Evolutionary conservation across 1,139 yeast genomes (phyloP).

Genomic region (Scheffersomyces titani): DNA sequence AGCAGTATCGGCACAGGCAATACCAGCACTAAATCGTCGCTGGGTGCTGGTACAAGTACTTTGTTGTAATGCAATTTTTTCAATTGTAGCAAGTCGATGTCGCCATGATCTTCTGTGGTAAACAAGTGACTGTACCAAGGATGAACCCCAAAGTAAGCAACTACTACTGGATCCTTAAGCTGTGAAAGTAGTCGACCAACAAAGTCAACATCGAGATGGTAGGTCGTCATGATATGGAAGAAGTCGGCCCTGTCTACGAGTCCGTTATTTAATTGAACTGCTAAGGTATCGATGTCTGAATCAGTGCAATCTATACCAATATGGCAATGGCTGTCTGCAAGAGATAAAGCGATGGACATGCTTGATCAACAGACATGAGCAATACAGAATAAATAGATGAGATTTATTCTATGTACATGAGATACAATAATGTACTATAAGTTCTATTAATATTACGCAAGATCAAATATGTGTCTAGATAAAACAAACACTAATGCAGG

Average conservation of each 20-base stretch:
- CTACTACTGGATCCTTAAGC: conserved; percentile 27
- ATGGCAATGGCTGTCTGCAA: conserved; percentile 19
- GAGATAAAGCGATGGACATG: neutral
- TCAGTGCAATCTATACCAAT: conserved; percentile 9
- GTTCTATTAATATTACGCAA: neutral
- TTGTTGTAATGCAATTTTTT: conserved; percentile 55
- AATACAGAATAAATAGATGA: neutral
- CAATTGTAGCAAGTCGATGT: conserved; percentile 7
- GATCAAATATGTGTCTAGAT: neutral
- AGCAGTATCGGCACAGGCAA: conserved; percentile 67
- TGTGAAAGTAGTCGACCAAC: conserved; percentile 32
- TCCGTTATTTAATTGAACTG: conserved; percentile 5
- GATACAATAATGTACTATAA: no score
- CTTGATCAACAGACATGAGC: neutral
- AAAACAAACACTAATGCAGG: neutral
- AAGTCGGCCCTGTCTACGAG: conserved; percentile 7
- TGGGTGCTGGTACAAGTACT: conserved; percentile 49
- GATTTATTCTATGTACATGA: no score
- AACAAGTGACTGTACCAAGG: conserved; percentile 87
- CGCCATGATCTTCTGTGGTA: conserved; percentile 21
- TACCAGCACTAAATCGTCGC: conserved; percentile 39
- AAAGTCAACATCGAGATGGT: conserved; percentile 47
- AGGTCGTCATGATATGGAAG: conserved; percentile 54
- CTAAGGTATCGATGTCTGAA: conserved; percentile 5
- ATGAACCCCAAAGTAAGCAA: conserved; percentile 80